Conservation (phyloP, 495 filamentous ascomycete species). For the Hapsidospora chrysogenum region DNA sequence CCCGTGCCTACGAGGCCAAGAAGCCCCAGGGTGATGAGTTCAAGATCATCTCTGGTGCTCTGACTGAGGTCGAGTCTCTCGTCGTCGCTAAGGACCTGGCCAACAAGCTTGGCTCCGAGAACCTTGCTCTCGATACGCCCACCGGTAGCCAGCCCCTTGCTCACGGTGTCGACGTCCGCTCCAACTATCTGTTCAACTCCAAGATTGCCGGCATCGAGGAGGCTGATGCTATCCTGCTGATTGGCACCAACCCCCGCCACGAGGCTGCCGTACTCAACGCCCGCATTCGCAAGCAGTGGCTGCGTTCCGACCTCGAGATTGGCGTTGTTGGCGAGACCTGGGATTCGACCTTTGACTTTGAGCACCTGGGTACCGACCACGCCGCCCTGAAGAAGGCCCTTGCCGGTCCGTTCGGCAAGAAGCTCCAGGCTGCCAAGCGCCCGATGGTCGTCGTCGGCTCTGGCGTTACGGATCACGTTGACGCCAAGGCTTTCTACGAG, state of each 20-base stretch:
- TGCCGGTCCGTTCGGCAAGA: constrained; percentile 77
- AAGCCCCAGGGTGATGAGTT: constrained; percentile 79
- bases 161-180: constrained; percentile 84
- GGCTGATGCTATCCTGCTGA: constrained; percentile 77
- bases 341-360: constrained; percentile 82
- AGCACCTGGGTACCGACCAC: constrained; percentile 68
- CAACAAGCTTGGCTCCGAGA: constrained; percentile 92
- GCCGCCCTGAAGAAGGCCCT: constrained; percentile 68
- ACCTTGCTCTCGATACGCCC: constrained; percentile 82
- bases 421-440: constrained; percentile 68
- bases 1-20: constrained; percentile 53
- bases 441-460: constrained; percentile 95
- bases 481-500: constrained; percentile 87
- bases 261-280: constrained; percentile 92
- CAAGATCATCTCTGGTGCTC: constrained; percentile 82
- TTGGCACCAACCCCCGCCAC: constrained; percentile 87
- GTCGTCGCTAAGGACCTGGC: constrained; percentile 94
- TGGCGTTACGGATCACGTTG: constrained; percentile 71
- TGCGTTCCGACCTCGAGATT: constrained; percentile 85
- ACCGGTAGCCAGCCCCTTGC: constrained; percentile 67
- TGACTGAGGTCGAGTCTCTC: constrained; percentile 79
- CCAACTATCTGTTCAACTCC: constrained; percentile 93
- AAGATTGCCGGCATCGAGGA: constrained; percentile 86
- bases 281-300: constrained; percentile 92
- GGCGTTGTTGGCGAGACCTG: constrained; percentile 84